phyloP scores from a whole-genome alignment of 257 asterid genomes.

The Leonotis leonurus region DNA sequence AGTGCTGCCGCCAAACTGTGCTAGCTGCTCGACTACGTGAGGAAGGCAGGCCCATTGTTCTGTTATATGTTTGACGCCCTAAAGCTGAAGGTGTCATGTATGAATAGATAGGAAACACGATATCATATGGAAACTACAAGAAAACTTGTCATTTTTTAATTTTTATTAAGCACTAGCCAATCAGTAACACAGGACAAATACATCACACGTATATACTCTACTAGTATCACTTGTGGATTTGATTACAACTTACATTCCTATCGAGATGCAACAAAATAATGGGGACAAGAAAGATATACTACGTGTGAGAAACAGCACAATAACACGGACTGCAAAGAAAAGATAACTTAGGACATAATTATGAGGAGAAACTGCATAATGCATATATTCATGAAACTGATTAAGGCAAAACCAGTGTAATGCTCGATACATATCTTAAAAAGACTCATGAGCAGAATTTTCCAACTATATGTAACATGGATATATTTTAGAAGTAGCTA shows the following conservation, averaged over 20 bases:
- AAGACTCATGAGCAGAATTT: neutral
- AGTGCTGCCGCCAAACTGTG: conserved; percentile 27
- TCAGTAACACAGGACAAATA: neutral
- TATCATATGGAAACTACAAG: neutral
- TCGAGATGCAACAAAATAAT: neutral
- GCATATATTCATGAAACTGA: neutral
- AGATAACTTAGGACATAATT: no score
- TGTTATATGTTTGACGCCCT: conserved; percentile 47
- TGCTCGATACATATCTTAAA: neutral
- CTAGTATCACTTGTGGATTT: neutral
- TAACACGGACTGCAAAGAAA: neutral
- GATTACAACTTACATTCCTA: neutral
- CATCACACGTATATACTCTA: neutral
- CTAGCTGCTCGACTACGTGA: conserved; percentile 68
- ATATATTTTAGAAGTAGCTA: neutral
- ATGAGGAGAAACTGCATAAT: neutral
- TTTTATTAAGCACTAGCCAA: neutral
- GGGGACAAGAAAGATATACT: neutral
- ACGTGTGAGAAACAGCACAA: neutral
- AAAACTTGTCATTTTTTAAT: neutral
- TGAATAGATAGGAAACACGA: neutral
- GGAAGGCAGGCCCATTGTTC: conserved; percentile 93
- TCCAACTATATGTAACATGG: neutral
- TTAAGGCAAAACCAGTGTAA: neutral
- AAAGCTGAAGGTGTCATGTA: neutral